A percentile compares a stretch with the other conserved stretches of the same genome.
Conservation (phyloP, 345 rosid genomes). For the Melastoma malabathricum region DNA sequence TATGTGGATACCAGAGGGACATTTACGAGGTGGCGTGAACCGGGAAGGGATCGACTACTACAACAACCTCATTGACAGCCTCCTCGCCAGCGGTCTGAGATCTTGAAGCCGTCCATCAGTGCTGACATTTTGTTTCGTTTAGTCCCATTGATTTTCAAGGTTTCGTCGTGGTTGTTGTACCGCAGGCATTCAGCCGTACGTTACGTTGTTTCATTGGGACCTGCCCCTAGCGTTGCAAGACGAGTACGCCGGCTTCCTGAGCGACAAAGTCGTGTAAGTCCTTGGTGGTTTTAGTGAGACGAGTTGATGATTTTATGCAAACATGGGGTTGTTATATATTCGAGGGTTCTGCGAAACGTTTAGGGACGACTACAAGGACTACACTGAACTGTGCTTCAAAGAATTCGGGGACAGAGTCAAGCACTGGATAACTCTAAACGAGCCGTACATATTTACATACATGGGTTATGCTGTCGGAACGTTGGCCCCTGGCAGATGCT, state of each 20-base stretch:
- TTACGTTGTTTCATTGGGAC: constrained; percentile 32
- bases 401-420: constrained; percentile 44
- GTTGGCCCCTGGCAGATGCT: constrained; percentile 32
- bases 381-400: constrained; percentile 25
- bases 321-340: neutral
- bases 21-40: constrained; percentile 8
- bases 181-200: constrained; percentile 21
- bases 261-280: constrained; percentile 22
- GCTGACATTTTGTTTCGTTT: too few relatives aligned
- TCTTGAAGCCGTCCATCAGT: too few relatives aligned
- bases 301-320: neutral
- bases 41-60: constrained; percentile 6
- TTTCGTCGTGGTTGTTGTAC: too few relatives aligned
- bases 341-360: neutral
- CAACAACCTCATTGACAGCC: constrained; percentile 12
- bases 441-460: constrained; percentile 12
- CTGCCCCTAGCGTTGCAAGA: constrained; percentile 23
- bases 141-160: too few relatives aligned
- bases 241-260: constrained; percentile 22
- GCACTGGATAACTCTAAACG: constrained; percentile 41
- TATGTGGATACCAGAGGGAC: constrained; percentile 19
- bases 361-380: constrained; percentile 18
- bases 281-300: neutral
- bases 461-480: constrained; percentile 12
- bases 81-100: constrained; percentile 5